Evolutionary conservation across 306 rosid genomes (phyloP).

Genomic region (Vigna mungo): DNA sequence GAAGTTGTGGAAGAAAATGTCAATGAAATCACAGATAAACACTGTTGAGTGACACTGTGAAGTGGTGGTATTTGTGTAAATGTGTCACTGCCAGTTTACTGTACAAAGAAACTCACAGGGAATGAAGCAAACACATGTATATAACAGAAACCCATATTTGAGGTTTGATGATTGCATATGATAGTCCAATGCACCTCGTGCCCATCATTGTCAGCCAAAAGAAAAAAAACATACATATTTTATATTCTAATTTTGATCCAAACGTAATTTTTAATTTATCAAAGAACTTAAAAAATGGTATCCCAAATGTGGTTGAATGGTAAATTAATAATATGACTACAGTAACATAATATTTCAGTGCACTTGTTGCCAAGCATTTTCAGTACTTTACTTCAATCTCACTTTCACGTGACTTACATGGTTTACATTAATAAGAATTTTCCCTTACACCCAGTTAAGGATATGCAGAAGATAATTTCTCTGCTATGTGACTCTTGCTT

Average conservation of each 20-base stretch:
- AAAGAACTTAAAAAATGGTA: not conserved
- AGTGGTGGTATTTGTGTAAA: conserved; percentile 10
- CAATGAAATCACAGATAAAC: conserved; percentile 39
- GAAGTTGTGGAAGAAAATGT: conserved; percentile 35
- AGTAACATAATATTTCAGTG: not conserved
- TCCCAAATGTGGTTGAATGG: not conserved
- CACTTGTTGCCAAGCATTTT: not conserved
- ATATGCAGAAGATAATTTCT: not conserved
- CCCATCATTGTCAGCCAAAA: conserved; percentile 30
- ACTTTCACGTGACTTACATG: conserved; percentile 6
- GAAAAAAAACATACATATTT: not conserved
- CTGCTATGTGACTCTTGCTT: no score
- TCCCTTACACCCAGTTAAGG: not conserved
- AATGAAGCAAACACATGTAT: conserved; percentile 25
- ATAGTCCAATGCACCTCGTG: conserved; percentile 43
- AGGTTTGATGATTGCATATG: conserved; percentile 35
- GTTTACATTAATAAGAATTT: not conserved
- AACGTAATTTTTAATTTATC: not conserved
- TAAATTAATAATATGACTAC: not conserved
- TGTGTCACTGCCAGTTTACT: conserved; percentile 15
- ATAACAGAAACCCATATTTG: conserved; percentile 38
- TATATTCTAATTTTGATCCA: not conserved
- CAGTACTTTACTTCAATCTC: not conserved
- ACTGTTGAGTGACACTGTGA: conserved; percentile 28
- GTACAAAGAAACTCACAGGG: conserved; percentile 23